Base-by-base conservation (phyloP, 148 eudicot genomes). In the Chenopodium formosanum region DNA sequence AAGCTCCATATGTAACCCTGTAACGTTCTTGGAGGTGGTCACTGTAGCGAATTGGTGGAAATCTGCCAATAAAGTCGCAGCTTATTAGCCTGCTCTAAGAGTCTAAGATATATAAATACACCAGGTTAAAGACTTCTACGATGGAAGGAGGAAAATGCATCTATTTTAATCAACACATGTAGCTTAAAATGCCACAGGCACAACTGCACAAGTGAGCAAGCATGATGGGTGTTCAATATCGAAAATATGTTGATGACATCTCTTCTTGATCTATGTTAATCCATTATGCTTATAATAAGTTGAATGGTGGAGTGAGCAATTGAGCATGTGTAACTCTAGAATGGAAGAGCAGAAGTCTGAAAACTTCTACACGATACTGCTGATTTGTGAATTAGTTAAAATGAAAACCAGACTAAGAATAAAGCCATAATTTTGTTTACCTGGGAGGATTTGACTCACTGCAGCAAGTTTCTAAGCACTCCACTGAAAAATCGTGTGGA, bases 401-500 rank as follows among this genome's bases (percentile, higher is more conserved):
- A 53, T 14, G 20, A 53, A 13, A 4, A 53, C 2, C 19, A 16
- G 60, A 53, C 60, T 12, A 53, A 16, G 60, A 11, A 16, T 12
- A 22, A 62, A 60, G 9, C 65, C 22, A 1, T 3, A 22, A 7
- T 62, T 25, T 68, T 31, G 52, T 75, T 47, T 88, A 93, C 97
- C 91, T 89, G 75, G 94, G 94, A 86, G 94, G 94, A 83, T 80
- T 85, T 29, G 88, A 84, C 68, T 88, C 91, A 76, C 88, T 88
- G 85, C 92, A 90, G 84, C 94, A 92, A 70, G 83, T 92, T 83
- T 81, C 86, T 74, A 92, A 79, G 91, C 97, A 94, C 65, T 94
- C 92, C 13, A 94, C 91, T 70, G 90, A 22, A 44, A 86, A 79
- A 82, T 89, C 87, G 13, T 76, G 81, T 32, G 86, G 85, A 56